Percentiles rank a stretch among this genome's conserved stretches.
These are phyloP conservation scores for Marasmius fiardii DNA, from an alignment of 1,284 basidiomycete species.

Conservation along the genomic window DNA sequence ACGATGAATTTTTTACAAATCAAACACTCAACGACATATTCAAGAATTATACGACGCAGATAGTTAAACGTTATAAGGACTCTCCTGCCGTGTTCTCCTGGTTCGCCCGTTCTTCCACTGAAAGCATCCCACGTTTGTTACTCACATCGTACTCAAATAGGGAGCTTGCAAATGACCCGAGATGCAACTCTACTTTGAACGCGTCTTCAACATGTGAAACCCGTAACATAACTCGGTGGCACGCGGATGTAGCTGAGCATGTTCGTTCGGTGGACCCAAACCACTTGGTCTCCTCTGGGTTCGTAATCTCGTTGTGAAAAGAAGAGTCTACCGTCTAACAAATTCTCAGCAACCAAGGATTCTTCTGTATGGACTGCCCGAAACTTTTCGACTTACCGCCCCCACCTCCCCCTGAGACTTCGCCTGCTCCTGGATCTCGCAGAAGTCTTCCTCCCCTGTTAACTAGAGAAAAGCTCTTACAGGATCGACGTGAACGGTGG, in stretches of 20 bases:
- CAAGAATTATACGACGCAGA: slow-evolving; percentile 50
- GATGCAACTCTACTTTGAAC: slow-evolving; percentile 53
- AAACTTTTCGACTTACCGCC: slow-evolving; percentile 46
- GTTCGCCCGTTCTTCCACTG: slow-evolving; percentile 20
- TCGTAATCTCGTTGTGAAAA: slow-evolving; percentile 16
- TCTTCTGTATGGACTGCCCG: slow-evolving; percentile 51
- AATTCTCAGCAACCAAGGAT: slow-evolving; percentile 49
- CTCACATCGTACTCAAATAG: slow-evolving; percentile 21
- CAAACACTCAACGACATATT: slow-evolving; percentile 46
- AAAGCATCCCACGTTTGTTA: not conserved
- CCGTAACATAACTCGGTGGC: slow-evolving; percentile 53
- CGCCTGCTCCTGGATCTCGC: slow-evolving; percentile 32
- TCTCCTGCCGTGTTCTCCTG: slow-evolving; percentile 52
- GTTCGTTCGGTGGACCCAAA: slow-evolving; percentile 53
- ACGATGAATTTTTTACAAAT: slow-evolving; percentile 60
- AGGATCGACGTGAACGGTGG: slow-evolving; percentile 41
- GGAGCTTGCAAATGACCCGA: slow-evolving; percentile 65
- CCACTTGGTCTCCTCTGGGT: slow-evolving; percentile 65
- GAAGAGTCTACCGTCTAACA: not conserved
- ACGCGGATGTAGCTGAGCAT: slow-evolving; percentile 41
- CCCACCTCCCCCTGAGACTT: slow-evolving; percentile 32
- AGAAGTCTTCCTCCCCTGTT: slow-evolving; percentile 35
- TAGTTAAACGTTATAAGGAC: slow-evolving; percentile 53
- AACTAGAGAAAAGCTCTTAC: slow-evolving; percentile 41
- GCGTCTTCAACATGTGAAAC: slow-evolving; percentile 42